These are phyloP conservation scores for Physcomitrium patens DNA, from an alignment of 225 moss, liverwort and hornwort genomes.

Conservation along the genomic window DNA sequence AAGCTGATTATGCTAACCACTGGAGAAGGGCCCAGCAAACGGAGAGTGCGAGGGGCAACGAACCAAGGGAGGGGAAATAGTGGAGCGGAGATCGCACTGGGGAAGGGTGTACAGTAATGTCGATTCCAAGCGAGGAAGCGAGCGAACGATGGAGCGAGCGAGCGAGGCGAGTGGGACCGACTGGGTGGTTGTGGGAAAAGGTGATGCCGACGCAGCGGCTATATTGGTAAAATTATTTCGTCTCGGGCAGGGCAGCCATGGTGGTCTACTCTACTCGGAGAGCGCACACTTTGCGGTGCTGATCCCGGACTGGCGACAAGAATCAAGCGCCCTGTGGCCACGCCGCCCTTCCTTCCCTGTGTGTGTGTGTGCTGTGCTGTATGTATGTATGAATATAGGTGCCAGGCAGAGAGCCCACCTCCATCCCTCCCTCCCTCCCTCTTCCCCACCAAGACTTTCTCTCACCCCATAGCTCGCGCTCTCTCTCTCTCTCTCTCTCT, in stretches of 20 bases:
- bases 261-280: background rate
- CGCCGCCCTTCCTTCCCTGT: too few relatives aligned
- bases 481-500: too few relatives aligned
- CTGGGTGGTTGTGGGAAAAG: constrained; percentile 16
- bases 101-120: background rate
- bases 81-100: background rate
- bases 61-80: background rate
- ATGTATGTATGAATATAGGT: too few relatives aligned
- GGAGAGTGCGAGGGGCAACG: too few relatives aligned
- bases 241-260: constrained; percentile 32
- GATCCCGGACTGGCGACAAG: constrained; percentile 51
- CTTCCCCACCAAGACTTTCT: too few relatives aligned
- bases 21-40: too few relatives aligned
- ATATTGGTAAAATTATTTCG: constrained; percentile 38
- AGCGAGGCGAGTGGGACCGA: constrained; percentile 33
- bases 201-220: constrained; percentile 21
- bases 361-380: too few relatives aligned
- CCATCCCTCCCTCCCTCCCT: too few relatives aligned
- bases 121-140: background rate
- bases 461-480: too few relatives aligned
- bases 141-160: background rate
- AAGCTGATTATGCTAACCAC: too few relatives aligned
- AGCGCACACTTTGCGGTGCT: constrained; percentile 46
- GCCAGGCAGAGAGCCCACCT: too few relatives aligned
- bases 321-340: too few relatives aligned